Base-by-base conservation (phyloP, 139 green algal genomes). In the Ostreobium quekettii region DNA sequence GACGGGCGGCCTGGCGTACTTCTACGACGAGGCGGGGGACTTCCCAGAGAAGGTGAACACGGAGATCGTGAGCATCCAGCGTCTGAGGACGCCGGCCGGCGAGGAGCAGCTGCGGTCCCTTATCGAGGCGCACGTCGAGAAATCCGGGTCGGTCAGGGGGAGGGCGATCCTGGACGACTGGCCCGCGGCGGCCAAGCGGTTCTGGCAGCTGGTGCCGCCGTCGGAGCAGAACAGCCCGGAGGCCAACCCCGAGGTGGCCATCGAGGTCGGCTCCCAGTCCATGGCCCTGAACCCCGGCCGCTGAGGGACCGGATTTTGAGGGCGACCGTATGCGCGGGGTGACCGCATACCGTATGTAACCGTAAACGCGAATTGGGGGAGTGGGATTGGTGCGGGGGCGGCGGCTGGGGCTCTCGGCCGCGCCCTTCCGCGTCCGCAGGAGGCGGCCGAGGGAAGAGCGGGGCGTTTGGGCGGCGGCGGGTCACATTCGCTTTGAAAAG, bases 121-220 rank as follows among this genome's bases (percentile, higher is more conserved):
- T 6, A 83, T 99, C 35, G 56, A 72, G 76, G 71, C 75, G 26
- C 91, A 97, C 56, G 84, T 88, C 4, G 87, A 88, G 30, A 80
- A 82, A 71, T 97, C 94, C 26, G 88, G 85, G 63, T 91, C 78
- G 5, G 37, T 64, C 2, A 90, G 85, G 76, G 92, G 66, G 26
- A 76, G 87, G 72, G 49, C 61, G 2, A 74, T 98, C 30, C 71
- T 98, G 56, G 82, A 70, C 2, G 79, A 92, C 76, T 99, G 93
- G 91, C 74, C 78, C n/a, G 65, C 53, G 0, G 61, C 68, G 2
- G 58, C 93, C 74, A 32, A 59, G 46, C 87, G 89, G 73, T 98
- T 99, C 89, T 97, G 91, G 91, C 92, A 98, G 83, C 76, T 98
- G 64, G 93, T 98, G 69, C 94, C 94, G 26, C 94, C 94, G 29